A percentile compares a stretch with the other conserved stretches of the same genome.
These are phyloP conservation scores for Alternaria alternata DNA, from an alignment of 2,329 filamentous ascomycete genomes.

Conservation along the genomic window DNA sequence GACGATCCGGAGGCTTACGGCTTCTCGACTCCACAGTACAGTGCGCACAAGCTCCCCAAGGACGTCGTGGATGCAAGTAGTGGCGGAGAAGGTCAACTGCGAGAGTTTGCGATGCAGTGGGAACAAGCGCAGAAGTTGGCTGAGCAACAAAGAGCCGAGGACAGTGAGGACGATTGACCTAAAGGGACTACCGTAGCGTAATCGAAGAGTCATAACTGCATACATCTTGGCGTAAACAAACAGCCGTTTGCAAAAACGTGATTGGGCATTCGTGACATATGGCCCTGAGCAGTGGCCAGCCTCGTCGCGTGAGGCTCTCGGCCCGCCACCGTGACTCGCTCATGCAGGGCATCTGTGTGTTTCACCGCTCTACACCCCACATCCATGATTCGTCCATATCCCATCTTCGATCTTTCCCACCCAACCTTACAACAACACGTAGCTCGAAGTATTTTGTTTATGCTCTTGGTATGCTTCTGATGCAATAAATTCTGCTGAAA, in stretches of 20 bases:
- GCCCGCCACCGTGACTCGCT: conserved; percentile 23
- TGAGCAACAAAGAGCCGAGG: conserved; percentile 51
- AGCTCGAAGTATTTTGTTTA: background rate
- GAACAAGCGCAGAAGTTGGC: conserved; percentile 55
- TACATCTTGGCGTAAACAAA: conserved; percentile 17
- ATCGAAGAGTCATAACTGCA: conserved; percentile 5
- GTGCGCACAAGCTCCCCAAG: conserved; percentile 91
- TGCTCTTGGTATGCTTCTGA: background rate
- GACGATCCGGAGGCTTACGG: conserved; percentile 90
- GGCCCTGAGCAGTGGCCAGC: conserved; percentile 6
- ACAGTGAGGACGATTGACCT: conserved; percentile 46
- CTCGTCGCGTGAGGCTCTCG: conserved; percentile 23
- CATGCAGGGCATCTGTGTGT: conserved; percentile 19
- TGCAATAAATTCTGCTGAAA: conserved; percentile 9
- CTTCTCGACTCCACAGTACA: conserved; percentile 86
- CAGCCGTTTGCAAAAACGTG: conserved; percentile 11
- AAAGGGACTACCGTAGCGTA: background rate
- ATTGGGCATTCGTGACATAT: conserved; percentile 14
- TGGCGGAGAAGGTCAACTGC: conserved; percentile 73
- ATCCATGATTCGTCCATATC: conserved; percentile 21
- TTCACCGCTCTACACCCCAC: conserved; percentile 23
- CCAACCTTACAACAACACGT: conserved; percentile 15
- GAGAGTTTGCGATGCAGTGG: conserved; percentile 67
- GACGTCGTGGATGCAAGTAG: conserved; percentile 80
- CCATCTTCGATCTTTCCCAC: background rate